These are phyloP conservation scores for Candida orba DNA, from an alignment of 805 yeast genomes.

Conservation along the genomic window DNA sequence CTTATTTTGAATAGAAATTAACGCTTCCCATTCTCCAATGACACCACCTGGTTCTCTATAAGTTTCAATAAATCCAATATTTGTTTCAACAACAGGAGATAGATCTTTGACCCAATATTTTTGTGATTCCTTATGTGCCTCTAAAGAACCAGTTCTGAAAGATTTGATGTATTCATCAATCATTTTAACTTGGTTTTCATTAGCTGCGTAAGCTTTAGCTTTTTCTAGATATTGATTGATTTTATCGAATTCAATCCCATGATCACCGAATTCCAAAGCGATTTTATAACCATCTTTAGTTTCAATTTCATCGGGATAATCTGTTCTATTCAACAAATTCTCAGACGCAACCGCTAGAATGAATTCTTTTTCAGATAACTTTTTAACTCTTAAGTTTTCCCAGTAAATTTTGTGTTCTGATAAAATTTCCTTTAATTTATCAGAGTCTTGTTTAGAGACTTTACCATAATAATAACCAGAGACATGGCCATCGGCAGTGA, in stretches of 20 bases:
- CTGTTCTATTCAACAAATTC: slow-evolving; percentile 38
- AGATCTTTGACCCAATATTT: slow-evolving; percentile 82
- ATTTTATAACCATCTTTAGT: slow-evolving; percentile 36
- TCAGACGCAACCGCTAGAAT: slow-evolving; percentile 67
- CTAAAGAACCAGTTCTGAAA: slow-evolving; percentile 75
- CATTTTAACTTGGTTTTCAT: slow-evolving; percentile 64
- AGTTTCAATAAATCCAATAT: slow-evolving; percentile 88
- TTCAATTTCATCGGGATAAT: slow-evolving; percentile 42
- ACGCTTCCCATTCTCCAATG: slow-evolving; percentile 90
- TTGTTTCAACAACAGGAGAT: slow-evolving; percentile 71
- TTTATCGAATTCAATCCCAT: slow-evolving; percentile 51
- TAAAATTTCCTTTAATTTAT: slow-evolving; percentile 57
- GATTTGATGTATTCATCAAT: slow-evolving; percentile 58
- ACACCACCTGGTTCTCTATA: slow-evolving; percentile 90
- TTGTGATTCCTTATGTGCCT: slow-evolving; percentile 80
- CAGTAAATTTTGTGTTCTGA: slow-evolving; percentile 61
- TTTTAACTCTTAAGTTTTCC: slow-evolving; percentile 72
- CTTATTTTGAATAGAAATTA: slow-evolving; percentile 84
- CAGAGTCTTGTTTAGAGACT: slow-evolving; percentile 52
- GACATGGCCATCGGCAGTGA: slow-evolving; percentile 69
- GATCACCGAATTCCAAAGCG: slow-evolving; percentile 71
- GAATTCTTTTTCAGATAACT: slow-evolving; percentile 40
- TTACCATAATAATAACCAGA: slow-evolving; percentile 65
- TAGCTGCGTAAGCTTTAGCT: slow-evolving; percentile 62
- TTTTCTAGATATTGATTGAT: slow-evolving; percentile 48